Base-by-base conservation (phyloP, 169 alveolate species). In the Besnoitia besnoiti region DNA sequence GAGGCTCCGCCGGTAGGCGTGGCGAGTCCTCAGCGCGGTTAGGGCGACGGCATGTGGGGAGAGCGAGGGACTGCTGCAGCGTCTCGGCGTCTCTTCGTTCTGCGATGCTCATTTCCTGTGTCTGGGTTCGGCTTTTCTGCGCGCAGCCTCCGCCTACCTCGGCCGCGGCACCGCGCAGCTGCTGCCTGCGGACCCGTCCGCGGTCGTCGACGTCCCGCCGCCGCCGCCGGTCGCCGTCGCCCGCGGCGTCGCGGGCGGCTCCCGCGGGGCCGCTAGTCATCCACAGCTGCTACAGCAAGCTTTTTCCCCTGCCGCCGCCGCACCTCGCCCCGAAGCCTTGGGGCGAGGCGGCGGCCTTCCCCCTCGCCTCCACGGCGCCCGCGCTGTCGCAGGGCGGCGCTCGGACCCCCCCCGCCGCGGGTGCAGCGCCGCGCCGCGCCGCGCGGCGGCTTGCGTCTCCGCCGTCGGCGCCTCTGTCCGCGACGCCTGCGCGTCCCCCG, bases 211-310 rank as follows among this genome's bases (percentile, higher is more conserved):
- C n/a, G n/a, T n/a, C n/a, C n/a, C n/a, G n/a, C n/a, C n/a, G n/a
- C n/a, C n/a, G n/a, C n/a, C n/a, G n/a, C n/a, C n/a, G n/a, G n/a
- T 62, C 79, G 33, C 39, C 79, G 33, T 21, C 79, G 5, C 19
- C 79, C 19, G 39, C 79, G 5, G 39, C 82, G 16, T 73, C 46
- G 8, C 82, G 10, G 39, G 16, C 46, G 82, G 16, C 67, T 21
- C 67, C 27, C 3, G 7, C 67, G 51, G 77, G 44, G 77, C 59
- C 47, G 55, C 77, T 73, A 33, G 85, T 62, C 35, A 85, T 90
- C 50, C 82, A 73, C 84, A 47, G 89, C n/a, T 73, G 89, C 42
- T 90, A 90, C 84, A 73, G 89, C 40, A 90, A 90, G 42, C 62
- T 90, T 4, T 90, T 90, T 24, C 89, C 93, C 16, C 67, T 90